Base-by-base conservation (phyloP, 768 basidiomycete genomes). In the Tylopilus rubrobrunneus region DNA sequence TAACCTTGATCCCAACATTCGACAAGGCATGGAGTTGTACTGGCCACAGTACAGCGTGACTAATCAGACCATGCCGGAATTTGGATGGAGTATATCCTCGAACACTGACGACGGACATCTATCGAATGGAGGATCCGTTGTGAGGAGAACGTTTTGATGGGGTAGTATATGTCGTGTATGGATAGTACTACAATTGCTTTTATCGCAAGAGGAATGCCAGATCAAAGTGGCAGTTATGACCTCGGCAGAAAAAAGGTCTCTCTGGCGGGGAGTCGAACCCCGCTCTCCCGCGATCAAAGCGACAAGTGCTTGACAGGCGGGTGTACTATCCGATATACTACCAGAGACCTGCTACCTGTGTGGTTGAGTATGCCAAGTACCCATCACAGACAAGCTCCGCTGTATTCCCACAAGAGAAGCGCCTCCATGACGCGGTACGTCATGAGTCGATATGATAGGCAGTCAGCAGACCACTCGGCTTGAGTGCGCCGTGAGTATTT, bases 271-370 rank as follows among this genome's bases (percentile, higher is more conserved):
- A 76, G 62, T 74, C 74, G 73, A 74, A 74, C 73, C 73, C 73
- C 65, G 72, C 68, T 67, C 62, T 74, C 63, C 69, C 73, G 74
- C 73, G 73, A 42, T 48, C 62, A 0, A 21, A 28, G 50, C 10
- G 28, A 2, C 19, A 0, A 4, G 4, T 21, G 39, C 59, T 49
- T 66, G 61, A 76, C 74, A 76, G 71, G 74, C 75, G 74, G 76
- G 67, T 76, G 73, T 76, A 76, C 74, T 76, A 69, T 71, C 74
- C 74, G 74, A 76, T 76, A 76, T 76, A 74, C 73, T 76, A 76
- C 73, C 74, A 74, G 66, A 74, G 72, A 73, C 44, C 39, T 57
- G 5, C 12, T 39, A 37, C 14, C 4, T 14, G 11, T 5, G 4
- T 9, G 33, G 12, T 12, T 12, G 2, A 11, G 3, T 9, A 34